Conservation (phyloP, 257 asterid genomes). For the Lycium barbarum region DNA sequence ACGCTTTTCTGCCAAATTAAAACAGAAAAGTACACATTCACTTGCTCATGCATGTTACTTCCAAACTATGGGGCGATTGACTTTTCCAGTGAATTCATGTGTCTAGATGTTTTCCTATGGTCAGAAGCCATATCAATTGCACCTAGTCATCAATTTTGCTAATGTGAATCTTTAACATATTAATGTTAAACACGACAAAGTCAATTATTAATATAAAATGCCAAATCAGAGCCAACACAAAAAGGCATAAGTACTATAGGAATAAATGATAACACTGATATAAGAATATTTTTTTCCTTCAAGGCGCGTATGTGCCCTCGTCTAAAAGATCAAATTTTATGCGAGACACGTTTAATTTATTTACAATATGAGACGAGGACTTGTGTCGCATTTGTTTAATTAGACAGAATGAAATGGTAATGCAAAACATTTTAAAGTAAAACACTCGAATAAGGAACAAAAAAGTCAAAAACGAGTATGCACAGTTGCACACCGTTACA, state of each 20-base stretch:
- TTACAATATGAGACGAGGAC: neutral
- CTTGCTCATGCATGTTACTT: neutral
- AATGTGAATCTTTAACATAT: neutral
- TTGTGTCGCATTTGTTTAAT: constrained; percentile 3
- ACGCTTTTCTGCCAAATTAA: too few relatives aligned
- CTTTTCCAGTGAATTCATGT: neutral
- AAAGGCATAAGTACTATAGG: too few relatives aligned
- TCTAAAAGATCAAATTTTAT: neutral
- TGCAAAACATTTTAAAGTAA: neutral
- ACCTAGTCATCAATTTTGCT: constrained; percentile 1
- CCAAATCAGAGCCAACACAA: neutral
- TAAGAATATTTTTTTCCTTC: neutral
- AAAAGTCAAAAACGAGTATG: neutral
- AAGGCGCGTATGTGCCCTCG: neutral
- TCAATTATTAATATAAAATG: neutral
- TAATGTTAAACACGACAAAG: neutral
- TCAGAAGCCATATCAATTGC: neutral
- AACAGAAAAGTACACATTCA: too few relatives aligned
- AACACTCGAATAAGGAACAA: neutral
- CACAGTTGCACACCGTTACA: neutral
- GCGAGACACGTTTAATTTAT: neutral
- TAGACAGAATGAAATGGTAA: neutral
- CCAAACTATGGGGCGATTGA: neutral
- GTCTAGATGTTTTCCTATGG: neutral
- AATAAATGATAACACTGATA: neutral